Conservation (phyloP, 306 rosid genomes). For the Prunus campanulata region DNA sequence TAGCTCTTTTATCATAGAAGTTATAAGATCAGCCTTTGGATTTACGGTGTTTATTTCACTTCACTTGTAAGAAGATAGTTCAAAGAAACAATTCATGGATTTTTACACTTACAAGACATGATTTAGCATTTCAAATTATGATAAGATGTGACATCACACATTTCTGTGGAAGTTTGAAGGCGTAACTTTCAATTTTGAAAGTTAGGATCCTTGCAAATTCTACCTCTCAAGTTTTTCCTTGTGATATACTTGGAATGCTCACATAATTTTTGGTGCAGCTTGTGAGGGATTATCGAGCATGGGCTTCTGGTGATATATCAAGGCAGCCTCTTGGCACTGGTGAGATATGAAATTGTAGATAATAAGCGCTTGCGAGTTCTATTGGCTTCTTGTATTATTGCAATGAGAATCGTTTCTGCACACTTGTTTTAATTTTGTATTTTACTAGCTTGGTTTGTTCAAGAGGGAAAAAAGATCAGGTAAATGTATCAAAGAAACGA, state of each 20-base stretch:
- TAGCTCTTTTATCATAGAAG: not conserved
- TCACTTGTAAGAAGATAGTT: not conserved
- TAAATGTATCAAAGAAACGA: not conserved
- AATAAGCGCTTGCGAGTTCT: constrained; percentile 8
- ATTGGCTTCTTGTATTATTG: constrained; percentile 10
- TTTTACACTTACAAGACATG: not conserved
- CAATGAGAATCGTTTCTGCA: not conserved
- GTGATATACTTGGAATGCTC: not conserved
- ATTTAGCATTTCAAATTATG: not conserved
- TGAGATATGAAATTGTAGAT: constrained; percentile 41
- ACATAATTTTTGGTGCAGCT: constrained; percentile 47
- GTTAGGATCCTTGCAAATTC: not conserved
- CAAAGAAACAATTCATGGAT: not conserved
- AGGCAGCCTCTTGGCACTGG: constrained; percentile 88
- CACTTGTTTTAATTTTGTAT: not conserved
- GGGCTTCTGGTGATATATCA: constrained; percentile 81
- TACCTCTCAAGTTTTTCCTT: not conserved
- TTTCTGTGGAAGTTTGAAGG: not conserved
- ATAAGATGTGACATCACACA: not conserved
- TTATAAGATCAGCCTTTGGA: not conserved
- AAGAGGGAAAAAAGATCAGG: not conserved
- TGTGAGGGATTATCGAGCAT: constrained; percentile 85
- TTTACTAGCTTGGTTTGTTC: not conserved
- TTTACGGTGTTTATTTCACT: not conserved
- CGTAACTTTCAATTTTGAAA: not conserved